A percentile compares a stretch with the other conserved stretches of the same genome.
These are phyloP conservation scores for Fusarium sp. DNA, from an alignment of 2,329 filamentous ascomycete genomes.

Conservation along the genomic window DNA sequence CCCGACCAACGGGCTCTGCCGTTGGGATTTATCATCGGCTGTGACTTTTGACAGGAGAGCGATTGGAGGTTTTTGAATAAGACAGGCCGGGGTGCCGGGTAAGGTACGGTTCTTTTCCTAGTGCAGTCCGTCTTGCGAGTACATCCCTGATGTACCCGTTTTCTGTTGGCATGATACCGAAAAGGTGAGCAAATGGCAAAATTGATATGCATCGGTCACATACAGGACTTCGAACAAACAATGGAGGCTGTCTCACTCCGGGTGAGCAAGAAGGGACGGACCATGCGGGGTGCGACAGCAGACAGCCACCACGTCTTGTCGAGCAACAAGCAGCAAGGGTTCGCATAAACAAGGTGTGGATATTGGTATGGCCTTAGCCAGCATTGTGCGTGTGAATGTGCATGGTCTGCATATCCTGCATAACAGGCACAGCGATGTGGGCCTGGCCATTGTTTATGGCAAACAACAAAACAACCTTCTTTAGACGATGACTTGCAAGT, in stretches of 20 bases:
- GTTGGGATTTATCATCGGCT: conserved; percentile 33
- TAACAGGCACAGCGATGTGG: conserved; percentile 38
- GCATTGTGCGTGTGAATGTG: conserved; percentile 23
- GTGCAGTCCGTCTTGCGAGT: conserved; percentile 53
- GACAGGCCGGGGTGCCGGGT: conserved; percentile 37
- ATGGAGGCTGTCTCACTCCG: conserved; percentile 42
- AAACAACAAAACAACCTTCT: conserved; percentile 25
- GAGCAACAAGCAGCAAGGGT: conserved; percentile 36
- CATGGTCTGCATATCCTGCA: conserved; percentile 32
- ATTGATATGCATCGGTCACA: conserved; percentile 39
- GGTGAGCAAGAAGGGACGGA: conserved; percentile 40
- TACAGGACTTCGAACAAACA: conserved; percentile 35
- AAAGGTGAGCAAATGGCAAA: conserved; percentile 31
- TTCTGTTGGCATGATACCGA: conserved; percentile 32
- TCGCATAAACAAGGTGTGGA: conserved; percentile 42
- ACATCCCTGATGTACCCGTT: conserved; percentile 36
- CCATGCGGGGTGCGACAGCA: conserved; percentile 40
- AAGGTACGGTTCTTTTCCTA: conserved; percentile 48
- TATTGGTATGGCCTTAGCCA: conserved; percentile 30
- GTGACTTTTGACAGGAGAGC: conserved; percentile 33
- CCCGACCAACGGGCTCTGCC: conserved; percentile 45
- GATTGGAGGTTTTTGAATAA: conserved; percentile 33
- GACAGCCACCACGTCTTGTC: conserved; percentile 31
- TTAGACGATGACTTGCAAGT: conserved; percentile 36
- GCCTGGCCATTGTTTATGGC: conserved; percentile 30